Evolutionary conservation across 78 protist species (phyloP), one percentile per base, ranked within the genome.

Genomic region (Dictyostelium brefeldianum): DNA sequence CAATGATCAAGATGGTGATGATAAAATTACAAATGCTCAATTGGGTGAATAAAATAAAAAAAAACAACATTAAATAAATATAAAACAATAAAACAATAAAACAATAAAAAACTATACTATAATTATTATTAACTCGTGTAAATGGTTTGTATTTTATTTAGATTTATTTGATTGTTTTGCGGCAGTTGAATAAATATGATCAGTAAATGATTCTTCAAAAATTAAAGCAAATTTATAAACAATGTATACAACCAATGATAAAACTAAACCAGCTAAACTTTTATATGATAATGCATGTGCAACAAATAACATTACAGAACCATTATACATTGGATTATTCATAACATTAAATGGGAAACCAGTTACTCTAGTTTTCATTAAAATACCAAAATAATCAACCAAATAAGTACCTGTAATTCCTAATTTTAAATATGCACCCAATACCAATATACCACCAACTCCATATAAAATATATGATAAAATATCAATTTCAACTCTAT

Each of bases 381-480:
- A 89, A 62, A 97, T 97, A 41, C 97, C 98, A 81, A 94, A 97
- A 87, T 97, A 97, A 80, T 97, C 98, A 36, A 97, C 98, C 5
- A 96, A 83, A 78, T 94, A 96, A 22, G 98, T 96, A 29, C 98
- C 98, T 7, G 98, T 97, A 75, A 97, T 71, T 22, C 98, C 98
- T 53, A 97, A 94, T 29, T 90, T 80, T 8, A 15, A 29, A 31
- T 83, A 67, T 27, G 97, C 62, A 15, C 95, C 22, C 12, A 53
- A 36, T 43, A 95, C 97, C 9, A 97, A 64, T 41, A 95, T 73
- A 29, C 54, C 43, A 59, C 97, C 98, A 18, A 54, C 18, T 15
- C 47, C 89, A 46, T 77, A 50, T 17, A 90, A 27, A 15, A 43
- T 75, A 47, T 20, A 65, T 8, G 90, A 54, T 12, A 78, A 7